Conservation (phyloP, 495 filamentous ascomycete genomes). For the Xylaria nigripes region DNA sequence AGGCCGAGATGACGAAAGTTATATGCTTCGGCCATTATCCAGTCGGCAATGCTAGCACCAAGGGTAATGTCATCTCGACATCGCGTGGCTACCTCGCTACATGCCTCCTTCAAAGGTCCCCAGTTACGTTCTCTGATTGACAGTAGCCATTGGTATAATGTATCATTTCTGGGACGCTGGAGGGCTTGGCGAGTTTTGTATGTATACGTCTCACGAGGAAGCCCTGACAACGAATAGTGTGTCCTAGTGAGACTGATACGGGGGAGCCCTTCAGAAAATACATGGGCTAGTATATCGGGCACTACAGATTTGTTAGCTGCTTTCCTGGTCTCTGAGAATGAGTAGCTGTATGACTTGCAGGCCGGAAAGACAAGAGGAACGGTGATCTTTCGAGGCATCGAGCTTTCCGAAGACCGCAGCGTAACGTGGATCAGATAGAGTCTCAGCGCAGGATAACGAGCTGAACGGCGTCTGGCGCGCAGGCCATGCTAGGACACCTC, state of each 20-base stretch:
- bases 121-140: not conserved
- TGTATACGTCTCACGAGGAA: not conserved
- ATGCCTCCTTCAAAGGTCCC: not conserved
- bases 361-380: not conserved
- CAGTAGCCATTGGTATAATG: not conserved
- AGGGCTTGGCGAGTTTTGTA: not conserved
- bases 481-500: not conserved
- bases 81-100: not conserved
- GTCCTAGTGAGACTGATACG: not conserved
- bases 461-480: not conserved
- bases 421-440: not conserved
- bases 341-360: not conserved
- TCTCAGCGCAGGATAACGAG: not conserved
- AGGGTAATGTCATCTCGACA: not conserved
- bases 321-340: not conserved
- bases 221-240: not conserved
- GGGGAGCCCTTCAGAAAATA: not conserved
- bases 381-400: not conserved
- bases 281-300: not conserved
- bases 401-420: not conserved
- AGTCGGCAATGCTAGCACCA: not conserved
- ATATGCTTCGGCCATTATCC: not conserved
- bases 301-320: not conserved
- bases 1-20: not conserved
- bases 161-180: not conserved